Conservation (phyloP, 164 flowering plant genomes). For the Stephania cephalantha region DNA sequence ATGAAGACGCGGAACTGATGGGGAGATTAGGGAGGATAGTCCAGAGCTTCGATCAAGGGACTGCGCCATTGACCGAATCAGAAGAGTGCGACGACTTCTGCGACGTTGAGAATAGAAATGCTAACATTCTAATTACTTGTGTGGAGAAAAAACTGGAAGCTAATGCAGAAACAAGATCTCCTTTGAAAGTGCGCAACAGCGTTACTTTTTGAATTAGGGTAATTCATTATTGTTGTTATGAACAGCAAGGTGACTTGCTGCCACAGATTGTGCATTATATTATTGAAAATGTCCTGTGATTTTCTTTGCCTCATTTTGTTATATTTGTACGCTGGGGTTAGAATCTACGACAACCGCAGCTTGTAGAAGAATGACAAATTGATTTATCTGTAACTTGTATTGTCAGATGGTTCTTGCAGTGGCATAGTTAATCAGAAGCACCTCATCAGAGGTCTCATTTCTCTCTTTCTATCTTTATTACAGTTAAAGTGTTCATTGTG, state of each 20-base stretch:
- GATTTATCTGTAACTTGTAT: neutral
- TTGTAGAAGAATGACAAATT: neutral
- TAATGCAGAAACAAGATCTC: conserved; percentile 21
- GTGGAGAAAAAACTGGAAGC: conserved; percentile 15
- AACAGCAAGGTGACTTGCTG: neutral
- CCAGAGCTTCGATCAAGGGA: conserved; percentile 11
- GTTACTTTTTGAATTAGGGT: neutral
- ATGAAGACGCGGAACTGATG: conserved; percentile 25
- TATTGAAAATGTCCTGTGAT: neutral
- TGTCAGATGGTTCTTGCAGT: neutral
- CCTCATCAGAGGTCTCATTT: neutral
- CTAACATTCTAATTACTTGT: conserved; percentile 3
- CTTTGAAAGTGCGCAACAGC: conserved; percentile 24
- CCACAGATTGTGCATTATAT: neutral
- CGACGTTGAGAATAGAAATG: conserved; percentile 8
- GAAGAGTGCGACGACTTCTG: conserved; percentile 7
- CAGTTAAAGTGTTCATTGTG: neutral
- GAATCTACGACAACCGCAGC: neutral
- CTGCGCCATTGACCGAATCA: conserved; percentile 3
- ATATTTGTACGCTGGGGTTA: neutral
- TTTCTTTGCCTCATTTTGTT: neutral
- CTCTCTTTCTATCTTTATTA: neutral
- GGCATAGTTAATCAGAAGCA: neutral
- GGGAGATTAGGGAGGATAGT: conserved; percentile 21
- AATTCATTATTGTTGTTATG: neutral